phyloP scores from a whole-genome alignment of 441 rosid species.

The Aquilaria agallochum region DNA sequence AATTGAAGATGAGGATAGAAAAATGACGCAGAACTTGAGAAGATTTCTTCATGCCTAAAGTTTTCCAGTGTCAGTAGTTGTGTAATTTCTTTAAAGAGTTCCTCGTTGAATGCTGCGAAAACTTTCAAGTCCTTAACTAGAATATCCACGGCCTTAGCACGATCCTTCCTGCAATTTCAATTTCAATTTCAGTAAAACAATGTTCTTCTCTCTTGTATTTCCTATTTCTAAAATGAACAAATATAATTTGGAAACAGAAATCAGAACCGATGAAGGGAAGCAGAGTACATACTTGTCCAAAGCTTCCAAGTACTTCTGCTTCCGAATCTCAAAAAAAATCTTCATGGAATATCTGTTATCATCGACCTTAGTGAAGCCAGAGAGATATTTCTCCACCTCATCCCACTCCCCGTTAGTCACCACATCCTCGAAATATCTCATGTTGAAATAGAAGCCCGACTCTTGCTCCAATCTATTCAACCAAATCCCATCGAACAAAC shows the following conservation, averaged over 20 bases:
- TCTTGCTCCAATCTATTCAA: conserved; percentile 37
- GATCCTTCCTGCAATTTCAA: conserved; percentile 42
- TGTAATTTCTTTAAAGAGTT: conserved; percentile 62
- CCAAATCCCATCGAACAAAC: background rate
- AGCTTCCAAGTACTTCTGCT: conserved; percentile 45
- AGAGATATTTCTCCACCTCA: conserved; percentile 38
- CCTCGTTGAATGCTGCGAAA: conserved; percentile 57
- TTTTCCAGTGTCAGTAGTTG: conserved; percentile 46
- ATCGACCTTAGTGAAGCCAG: conserved; percentile 41
- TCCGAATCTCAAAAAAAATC: conserved; percentile 12
- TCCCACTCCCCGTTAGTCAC: conserved; percentile 43
- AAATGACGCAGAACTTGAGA: conserved; percentile 1
- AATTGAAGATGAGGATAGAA: background rate
- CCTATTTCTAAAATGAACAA: too few relatives aligned
- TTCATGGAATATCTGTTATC: conserved; percentile 41
- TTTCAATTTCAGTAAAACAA: too few relatives aligned
- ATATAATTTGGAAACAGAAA: too few relatives aligned
- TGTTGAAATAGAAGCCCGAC: conserved; percentile 40
- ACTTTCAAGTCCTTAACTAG: conserved; percentile 63
- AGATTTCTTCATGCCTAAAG: conserved; percentile 32
- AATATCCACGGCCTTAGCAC: conserved; percentile 64
- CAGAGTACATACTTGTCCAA: conserved; percentile 26
- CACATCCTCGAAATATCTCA: conserved; percentile 41
- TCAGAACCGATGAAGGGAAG: too few relatives aligned
- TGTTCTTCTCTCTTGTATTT: too few relatives aligned